Base-by-base conservation (phyloP, 495 filamentous ascomycete species). In the Penicillium psychrofluorescens region DNA sequence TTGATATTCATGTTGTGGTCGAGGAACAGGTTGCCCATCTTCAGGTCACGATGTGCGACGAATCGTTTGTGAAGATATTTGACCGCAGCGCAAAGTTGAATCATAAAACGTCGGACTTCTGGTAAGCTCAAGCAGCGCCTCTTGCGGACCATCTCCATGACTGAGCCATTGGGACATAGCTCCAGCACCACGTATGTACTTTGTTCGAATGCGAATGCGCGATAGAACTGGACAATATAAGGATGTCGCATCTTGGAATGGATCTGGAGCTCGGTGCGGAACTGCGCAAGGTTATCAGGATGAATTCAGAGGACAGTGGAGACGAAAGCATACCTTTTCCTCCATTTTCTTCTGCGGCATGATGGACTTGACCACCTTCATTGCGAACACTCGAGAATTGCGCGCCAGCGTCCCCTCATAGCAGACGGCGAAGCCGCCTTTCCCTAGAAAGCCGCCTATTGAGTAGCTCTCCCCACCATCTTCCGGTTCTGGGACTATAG, bases 1-100 rank as follows among this genome's bases (percentile, higher is more conserved):
- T 99, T 97, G 44, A 95, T 78, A 55, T 97, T 95, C 94, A 99
- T 96, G 52, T 95, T 75, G 32, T 80, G 79, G 62, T 99, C 94
- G 38, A 99, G 75, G 51, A 99, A 99, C 50, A 99, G 79, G 55
- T 99, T 97, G 10, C 92, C 94, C 74, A 95, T 95, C 62, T 99
- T 99, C 40, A 99, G 63, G 63, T 99, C 94, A 33, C 94, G 81
- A 65, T 99, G 94, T 30, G 96, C 95, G 29, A 99, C 90, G 38
- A 88, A 88, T 54, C 91, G 83, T 48, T 83, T 79, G 64, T 99
- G 94, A 62, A 99, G 83, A 56, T 97, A 99, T 59, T 97, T 97
- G 55, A 99, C 85, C 13, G 90, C 94, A 16, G 94, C 91, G 44
- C 90, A 83, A 29, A 95, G 86, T 66, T 99, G 94, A 34, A 99